Evolutionary conservation across 257 asterid species (phyloP).

Genomic region (Knoxia roxburghii): DNA sequence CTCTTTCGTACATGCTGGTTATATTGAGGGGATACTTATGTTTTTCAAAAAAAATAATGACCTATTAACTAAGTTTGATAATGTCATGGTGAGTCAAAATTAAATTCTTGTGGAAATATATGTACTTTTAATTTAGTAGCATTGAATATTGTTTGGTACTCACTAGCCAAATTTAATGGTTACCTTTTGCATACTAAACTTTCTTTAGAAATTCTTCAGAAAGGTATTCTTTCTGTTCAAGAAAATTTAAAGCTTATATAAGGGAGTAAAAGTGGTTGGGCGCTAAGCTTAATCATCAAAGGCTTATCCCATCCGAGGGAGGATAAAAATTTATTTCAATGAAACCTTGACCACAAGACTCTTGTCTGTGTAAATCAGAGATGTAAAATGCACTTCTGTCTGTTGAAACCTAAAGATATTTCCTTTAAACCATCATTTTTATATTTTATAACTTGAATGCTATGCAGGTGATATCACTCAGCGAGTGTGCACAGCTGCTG

Average conservation of each 20-base stretch:
- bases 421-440: conserved; percentile 5
- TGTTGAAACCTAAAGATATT: too few relatives aligned
- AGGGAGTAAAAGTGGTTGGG: background rate
- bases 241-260: background rate
- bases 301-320: background rate
- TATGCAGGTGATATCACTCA: conserved; percentile 45
- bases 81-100: background rate
- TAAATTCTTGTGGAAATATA: background rate
- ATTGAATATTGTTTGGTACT: background rate
- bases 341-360: background rate
- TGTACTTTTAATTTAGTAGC: background rate
- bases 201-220: background rate
- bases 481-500: conserved; percentile 73
- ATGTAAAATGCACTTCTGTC: background rate
- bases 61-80: background rate
- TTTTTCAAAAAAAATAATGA: background rate
- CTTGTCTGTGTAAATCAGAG: background rate
- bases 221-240: background rate
- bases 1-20: background rate
- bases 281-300: background rate
- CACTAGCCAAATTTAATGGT: background rate
- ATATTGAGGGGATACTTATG: background rate
- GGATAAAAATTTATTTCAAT: background rate
- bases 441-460: conserved; percentile 11
- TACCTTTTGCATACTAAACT: background rate